Base-by-base conservation (phyloP, 257 asterid genomes). In the Jasminum sambac region DNA sequence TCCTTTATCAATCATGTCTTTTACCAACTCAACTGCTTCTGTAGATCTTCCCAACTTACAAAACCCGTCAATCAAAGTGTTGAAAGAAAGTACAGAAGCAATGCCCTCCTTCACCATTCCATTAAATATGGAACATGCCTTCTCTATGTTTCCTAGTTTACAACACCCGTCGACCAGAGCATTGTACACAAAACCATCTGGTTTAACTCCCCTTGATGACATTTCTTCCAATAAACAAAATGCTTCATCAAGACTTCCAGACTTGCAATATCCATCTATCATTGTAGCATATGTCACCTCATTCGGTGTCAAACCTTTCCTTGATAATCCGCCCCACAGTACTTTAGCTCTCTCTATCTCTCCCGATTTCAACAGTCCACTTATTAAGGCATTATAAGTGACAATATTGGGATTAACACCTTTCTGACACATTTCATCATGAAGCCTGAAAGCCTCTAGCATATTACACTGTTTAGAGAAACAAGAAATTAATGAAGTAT, bases 191-290 rank as follows among this genome's bases (percentile, higher is more conserved):
- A 84, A 90, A 73, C 72, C 80, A 83, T 88, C 96, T 50, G 91
- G 92, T 19, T 72, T 76, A 73, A 91, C 67, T n/a, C 87, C 86
- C 79, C 23, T 78, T 38, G 63, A 66, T 52, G 86, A 73, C 95
- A 92, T 92, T 82, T 86, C 90, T 63, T 83, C 84, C 68, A 87
- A 74, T 77, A 92, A 80, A 60, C 52, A 77, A 78, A 88, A 84
- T 50, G 95, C 96, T 79, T 84, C 85, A 21, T 74, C 83, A 71
- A 90, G 73, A 74, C 85, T 79, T 63, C 84, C 85, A 0, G 86
- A 72, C 84, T 86, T 92, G 87, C 95, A 86, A 77, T 72, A 78
- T 66, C 98, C 97, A 76, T 92, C 92, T 66, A 90, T 90, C 79
- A 92, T 83, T 40, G 89, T 87, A 57, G 98, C 75, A 70, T 88